Percentiles rank a stretch among this genome's conserved stretches.
phyloP scores from a whole-genome alignment of 2,329 filamentous ascomycete species.

The Aspergillus sp. region DNA sequence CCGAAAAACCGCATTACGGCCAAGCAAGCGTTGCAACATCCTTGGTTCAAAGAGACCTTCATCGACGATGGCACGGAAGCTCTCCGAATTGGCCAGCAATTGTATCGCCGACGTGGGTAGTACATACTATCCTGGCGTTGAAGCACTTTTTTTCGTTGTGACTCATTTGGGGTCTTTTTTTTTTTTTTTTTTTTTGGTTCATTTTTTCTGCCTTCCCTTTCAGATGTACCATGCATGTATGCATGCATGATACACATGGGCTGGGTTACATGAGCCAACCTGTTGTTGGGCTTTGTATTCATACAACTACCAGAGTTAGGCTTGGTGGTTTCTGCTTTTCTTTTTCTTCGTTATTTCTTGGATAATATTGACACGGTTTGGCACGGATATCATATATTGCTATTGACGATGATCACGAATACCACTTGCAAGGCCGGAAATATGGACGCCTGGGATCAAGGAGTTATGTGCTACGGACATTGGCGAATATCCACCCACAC shows the following conservation, averaged over 20 bases:
- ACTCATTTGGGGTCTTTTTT: not conserved
- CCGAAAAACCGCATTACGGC: constrained; percentile 57
- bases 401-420: not conserved
- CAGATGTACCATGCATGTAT: not conserved
- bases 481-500: not conserved
- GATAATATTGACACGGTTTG: constrained; percentile 1
- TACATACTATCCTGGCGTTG: not conserved
- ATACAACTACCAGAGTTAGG: not conserved
- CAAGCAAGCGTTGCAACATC: constrained; percentile 56
- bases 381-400: not conserved
- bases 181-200: not conserved
- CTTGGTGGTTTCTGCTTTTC: not conserved
- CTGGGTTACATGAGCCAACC: not conserved
- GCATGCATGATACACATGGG: not conserved
- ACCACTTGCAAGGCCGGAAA: not conserved
- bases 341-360: constrained; percentile 1
- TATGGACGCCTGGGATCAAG: constrained; percentile 3
- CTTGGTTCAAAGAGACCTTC: constrained; percentile 57
- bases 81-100: constrained; percentile 46
- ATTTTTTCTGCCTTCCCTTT: not conserved
- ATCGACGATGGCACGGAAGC: constrained; percentile 61
- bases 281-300: not conserved
- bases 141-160: not conserved
- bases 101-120: constrained; percentile 23
- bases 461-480: constrained; percentile 1